Conservation (phyloP, 148 eudicot genomes). For the Camellia japonica region DNA sequence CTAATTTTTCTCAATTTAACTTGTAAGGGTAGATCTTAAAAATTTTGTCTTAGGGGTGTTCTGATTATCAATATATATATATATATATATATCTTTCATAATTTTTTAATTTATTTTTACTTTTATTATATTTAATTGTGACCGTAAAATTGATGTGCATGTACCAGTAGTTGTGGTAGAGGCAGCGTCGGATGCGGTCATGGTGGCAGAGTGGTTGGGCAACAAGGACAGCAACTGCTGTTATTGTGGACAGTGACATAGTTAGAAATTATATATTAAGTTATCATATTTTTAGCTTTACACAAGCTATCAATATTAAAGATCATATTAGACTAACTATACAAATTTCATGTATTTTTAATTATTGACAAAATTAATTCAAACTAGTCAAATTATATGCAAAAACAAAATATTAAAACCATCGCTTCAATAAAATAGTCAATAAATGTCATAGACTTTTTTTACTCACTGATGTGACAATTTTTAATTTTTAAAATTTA, state of each 20-base stretch:
- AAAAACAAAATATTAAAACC: neutral
- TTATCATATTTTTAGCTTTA: neutral
- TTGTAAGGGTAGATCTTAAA: neutral
- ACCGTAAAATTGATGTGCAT: neutral
- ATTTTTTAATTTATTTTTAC: neutral
- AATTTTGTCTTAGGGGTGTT: no score
- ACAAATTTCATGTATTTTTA: no score
- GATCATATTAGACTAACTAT: no score
- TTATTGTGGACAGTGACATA: neutral
- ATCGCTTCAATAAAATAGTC: neutral
- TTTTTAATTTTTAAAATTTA: no score
- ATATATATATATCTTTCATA: no score
- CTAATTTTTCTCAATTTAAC: accelerated
- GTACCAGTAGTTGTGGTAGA: neutral
- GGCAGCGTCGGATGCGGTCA: neutral
- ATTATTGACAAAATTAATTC: no score
- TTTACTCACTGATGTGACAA: no score
- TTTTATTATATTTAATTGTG: no score
- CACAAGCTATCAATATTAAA: no score
- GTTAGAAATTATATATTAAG: no score
- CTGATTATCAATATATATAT: no score
- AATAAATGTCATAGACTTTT: neutral
- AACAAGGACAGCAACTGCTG: neutral
- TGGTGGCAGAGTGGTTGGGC: neutral
- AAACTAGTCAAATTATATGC: neutral